Evolutionary conservation across 306 rosid species (phyloP).

Genomic region (Biancaea sappan): DNA sequence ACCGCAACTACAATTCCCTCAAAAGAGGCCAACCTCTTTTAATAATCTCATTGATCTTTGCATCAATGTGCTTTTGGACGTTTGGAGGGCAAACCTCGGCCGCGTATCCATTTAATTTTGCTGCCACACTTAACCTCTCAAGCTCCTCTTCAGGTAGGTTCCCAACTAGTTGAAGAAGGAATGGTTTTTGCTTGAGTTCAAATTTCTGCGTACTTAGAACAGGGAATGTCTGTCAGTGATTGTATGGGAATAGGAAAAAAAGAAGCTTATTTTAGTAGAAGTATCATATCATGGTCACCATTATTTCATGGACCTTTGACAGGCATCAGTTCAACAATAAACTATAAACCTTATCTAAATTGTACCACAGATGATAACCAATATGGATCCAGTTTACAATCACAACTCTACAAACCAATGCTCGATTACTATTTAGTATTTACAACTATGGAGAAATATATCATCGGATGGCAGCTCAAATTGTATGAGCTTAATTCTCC

Average conservation of each 20-base stretch:
- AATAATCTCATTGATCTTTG: slow-evolving; percentile 70
- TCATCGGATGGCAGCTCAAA: slow-evolving; percentile 7
- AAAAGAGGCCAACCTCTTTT: slow-evolving; percentile 92
- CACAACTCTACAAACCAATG: slow-evolving; percentile 5
- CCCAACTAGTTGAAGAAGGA: slow-evolving; percentile 85
- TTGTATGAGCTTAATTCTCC: slow-evolving; percentile 17
- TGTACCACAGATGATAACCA: background rate
- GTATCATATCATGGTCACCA: background rate
- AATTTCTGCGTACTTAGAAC: slow-evolving; percentile 66
- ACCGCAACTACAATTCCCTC: slow-evolving; percentile 49
- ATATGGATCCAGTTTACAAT: slow-evolving; percentile 21
- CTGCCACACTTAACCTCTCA: slow-evolving; percentile 71
- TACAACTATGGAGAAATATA: background rate
- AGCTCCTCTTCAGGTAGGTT: slow-evolving; percentile 87
- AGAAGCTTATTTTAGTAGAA: background rate
- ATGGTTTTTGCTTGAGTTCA: slow-evolving; percentile 80
- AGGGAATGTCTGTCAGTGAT: slow-evolving; percentile 28
- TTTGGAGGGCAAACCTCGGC: slow-evolving; percentile 80
- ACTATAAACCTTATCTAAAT: slow-evolving; percentile 8
- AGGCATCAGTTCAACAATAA: background rate
- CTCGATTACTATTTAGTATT: background rate
- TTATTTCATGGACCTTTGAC: background rate
- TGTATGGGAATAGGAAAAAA: background rate
- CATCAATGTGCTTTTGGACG: slow-evolving; percentile 71
- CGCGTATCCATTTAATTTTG: slow-evolving; percentile 81